These are phyloP conservation scores for Monilinia laxa DNA, from an alignment of 2,329 filamentous ascomycete species.

Conservation along the genomic window DNA sequence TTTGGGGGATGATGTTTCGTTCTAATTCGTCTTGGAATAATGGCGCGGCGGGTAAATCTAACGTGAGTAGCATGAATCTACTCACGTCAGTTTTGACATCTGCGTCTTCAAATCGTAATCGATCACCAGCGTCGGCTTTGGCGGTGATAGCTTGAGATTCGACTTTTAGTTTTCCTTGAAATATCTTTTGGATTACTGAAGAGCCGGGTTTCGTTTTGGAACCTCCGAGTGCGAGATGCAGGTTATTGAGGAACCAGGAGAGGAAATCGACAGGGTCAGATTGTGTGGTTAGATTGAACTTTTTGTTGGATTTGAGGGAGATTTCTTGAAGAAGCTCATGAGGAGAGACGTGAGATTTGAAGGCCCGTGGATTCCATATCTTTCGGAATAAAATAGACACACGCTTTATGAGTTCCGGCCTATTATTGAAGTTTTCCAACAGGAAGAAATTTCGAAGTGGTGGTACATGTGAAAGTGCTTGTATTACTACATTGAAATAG, in stretches of 20 bases:
- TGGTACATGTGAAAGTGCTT: constrained; percentile 84
- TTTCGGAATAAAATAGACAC: constrained; percentile 91
- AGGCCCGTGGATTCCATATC: constrained; percentile 95
- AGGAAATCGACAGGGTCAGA: constrained; percentile 96
- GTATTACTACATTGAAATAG: constrained; percentile 93
- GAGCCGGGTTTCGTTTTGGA: constrained; percentile 81
- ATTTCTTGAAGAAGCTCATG: constrained; percentile 97
- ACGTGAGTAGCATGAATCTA: constrained; percentile 86
- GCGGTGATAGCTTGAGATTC: constrained; percentile 94
- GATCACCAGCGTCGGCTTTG: constrained; percentile 81
- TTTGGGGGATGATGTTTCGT: constrained; percentile 93
- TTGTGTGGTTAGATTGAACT: constrained; percentile 85
- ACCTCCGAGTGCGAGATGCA: constrained; percentile 88
- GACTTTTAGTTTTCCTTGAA: constrained; percentile 88
- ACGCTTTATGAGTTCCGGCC: constrained; percentile 80
- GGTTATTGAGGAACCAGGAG: constrained; percentile 95
- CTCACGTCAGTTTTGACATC: constrained; percentile 73
- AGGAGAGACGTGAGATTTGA: constrained; percentile 94
- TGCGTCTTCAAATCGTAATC: constrained; percentile 88
- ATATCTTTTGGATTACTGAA: constrained; percentile 86
- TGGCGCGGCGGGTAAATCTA: constrained; percentile 87
- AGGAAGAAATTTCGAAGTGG: constrained; percentile 91
- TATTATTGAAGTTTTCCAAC: constrained; percentile 73
- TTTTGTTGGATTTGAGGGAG: constrained; percentile 83
- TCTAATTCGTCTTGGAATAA: constrained; percentile 95